Evolutionary conservation across 2,329 filamentous ascomycete genomes (phyloP), one percentile per base, ranked within the genome.

Genomic region (Monosporascus sp.): DNA sequence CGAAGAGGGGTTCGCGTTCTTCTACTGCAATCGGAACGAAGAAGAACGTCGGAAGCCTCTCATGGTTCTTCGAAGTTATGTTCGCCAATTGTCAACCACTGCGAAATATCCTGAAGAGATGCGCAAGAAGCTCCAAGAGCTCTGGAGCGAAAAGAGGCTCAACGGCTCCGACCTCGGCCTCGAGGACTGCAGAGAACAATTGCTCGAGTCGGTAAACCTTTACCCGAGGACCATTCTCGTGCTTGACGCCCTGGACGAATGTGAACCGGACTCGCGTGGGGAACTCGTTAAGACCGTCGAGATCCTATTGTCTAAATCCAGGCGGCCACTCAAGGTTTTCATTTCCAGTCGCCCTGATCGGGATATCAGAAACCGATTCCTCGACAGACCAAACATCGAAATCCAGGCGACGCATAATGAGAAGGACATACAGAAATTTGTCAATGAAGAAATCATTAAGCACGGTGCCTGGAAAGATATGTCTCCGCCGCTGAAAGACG

Each of bases 181-280:
- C 31, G 31, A 35, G 31, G 31, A 35, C 31, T 35, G 76, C 41
- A 44, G 70, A 0, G 31, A 69, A 8, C 74, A 74, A 0, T 51
- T 35, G 11, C 3, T 35, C 31, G 31, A 35, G 31, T 35, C 75
- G 2, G 47, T 37, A 8, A 55, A 52, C 0, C 44, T 55, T 18
- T 9, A 43, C n/a, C 14, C 9, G 2, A 46, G 55, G 28, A 20
- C 67, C 8, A 47, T 68, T 17, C 50, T 71, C 8, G 61, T 75
- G 0, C 58, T 75, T 15, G 60, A 62, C 55, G 69, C 69, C n/a
- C 58, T 72, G 3, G 69, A 71, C 51, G 69, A 71, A 53, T 72
- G 68, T 47, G 65, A 67, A 3, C 50, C 47, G 5, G 64, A 72
- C 31, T 14, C 11, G 31, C 31, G 31, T 14, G 31, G 11, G 5